Evolutionary conservation across 202 grass and related monocot genomes (phyloP).

Genomic region (Brachypodium distachyon): DNA sequence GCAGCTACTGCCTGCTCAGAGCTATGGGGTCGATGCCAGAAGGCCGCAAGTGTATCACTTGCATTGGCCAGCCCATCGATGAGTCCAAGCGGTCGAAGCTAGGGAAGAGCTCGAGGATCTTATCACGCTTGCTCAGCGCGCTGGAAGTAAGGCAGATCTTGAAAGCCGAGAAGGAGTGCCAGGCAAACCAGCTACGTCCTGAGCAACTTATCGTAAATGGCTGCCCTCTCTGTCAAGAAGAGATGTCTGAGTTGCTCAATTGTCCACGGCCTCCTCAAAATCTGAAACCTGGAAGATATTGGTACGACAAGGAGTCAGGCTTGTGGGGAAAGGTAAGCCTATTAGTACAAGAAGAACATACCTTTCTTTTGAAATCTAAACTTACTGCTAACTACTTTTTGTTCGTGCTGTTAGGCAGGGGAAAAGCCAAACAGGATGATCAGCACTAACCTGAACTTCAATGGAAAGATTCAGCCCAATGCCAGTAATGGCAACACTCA

Average conservation of each 20-base stretch:
- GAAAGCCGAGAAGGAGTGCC: slow-evolving; percentile 88
- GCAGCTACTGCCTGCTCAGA: slow-evolving; percentile 72
- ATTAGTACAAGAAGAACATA: neutral
- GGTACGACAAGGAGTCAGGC: slow-evolving; percentile 98
- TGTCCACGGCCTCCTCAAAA: slow-evolving; percentile 74
- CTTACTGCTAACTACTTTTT: neutral
- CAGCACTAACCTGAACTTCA: slow-evolving; percentile 81
- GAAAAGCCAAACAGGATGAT: slow-evolving; percentile 65
- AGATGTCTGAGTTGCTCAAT: slow-evolving; percentile 67
- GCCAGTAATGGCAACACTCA: slow-evolving; percentile 86
- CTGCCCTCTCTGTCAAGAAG: slow-evolving; percentile 47
- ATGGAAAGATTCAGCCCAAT: slow-evolving; percentile 66
- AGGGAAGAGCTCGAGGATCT: slow-evolving; percentile 66
- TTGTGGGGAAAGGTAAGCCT: slow-evolving; percentile 79
- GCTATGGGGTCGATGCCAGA: slow-evolving; percentile 97
- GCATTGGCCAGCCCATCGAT: slow-evolving; percentile 73
- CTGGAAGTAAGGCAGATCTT: slow-evolving; percentile 89
- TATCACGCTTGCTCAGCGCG: slow-evolving; percentile 53
- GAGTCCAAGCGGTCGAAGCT: slow-evolving; percentile 72
- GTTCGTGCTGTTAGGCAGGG: slow-evolving; percentile 45
- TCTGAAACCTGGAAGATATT: slow-evolving; percentile 86
- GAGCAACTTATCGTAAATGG: slow-evolving; percentile 78
- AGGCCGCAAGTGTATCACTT: slow-evolving; percentile 77
- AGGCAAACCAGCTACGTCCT: slow-evolving; percentile 76
- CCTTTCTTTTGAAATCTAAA: slow-evolving; percentile 5